Percentiles rank a stretch among this genome's conserved stretches.
Evolutionary conservation across 768 basidiomycete species (phyloP).

Genomic region (Jaapia argillacea): DNA sequence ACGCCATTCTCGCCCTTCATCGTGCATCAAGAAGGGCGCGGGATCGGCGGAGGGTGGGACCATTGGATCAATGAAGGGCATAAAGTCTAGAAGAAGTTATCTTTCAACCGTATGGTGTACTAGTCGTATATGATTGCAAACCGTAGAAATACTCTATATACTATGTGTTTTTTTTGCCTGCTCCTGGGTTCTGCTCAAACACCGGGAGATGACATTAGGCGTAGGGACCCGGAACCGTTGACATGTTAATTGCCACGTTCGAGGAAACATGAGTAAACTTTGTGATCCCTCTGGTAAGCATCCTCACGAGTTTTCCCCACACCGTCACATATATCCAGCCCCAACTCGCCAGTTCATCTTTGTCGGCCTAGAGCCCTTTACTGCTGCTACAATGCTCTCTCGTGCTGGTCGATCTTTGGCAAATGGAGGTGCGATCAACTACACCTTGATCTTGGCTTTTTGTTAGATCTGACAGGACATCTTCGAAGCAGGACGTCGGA

Average conservation of each 20-base stretch:
- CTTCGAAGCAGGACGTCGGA: slow-evolving; percentile 52
- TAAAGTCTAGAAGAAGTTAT: neutral
- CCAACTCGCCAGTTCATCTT: neutral
- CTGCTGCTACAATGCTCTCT: slow-evolving; percentile 38
- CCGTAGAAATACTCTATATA: neutral
- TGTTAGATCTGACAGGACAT: neutral
- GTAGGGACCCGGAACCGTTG: too few relatives aligned
- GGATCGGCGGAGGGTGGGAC: slow-evolving; percentile 41
- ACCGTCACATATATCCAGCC: too few relatives aligned
- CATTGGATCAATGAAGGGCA: slow-evolving; percentile 23
- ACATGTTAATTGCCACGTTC: too few relatives aligned
- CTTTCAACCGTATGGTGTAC: neutral
- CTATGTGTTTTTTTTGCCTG: too few relatives aligned
- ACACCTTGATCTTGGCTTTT: neutral
- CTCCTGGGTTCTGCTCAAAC: too few relatives aligned
- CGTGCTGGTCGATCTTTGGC: slow-evolving; percentile 49
- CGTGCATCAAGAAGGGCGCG: slow-evolving; percentile 67
- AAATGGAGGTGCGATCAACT: slow-evolving; percentile 29
- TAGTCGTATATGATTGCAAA: too few relatives aligned
- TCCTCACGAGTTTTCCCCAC: too few relatives aligned
- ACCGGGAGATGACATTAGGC: too few relatives aligned
- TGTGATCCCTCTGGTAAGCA: too few relatives aligned
- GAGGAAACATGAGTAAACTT: too few relatives aligned
- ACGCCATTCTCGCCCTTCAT: slow-evolving; percentile 60
- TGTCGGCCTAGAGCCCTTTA: slow-evolving; percentile 3